These are phyloP conservation scores for Dacryopinax spathularia DNA, from an alignment of 768 basidiomycete species.

Conservation along the genomic window DNA sequence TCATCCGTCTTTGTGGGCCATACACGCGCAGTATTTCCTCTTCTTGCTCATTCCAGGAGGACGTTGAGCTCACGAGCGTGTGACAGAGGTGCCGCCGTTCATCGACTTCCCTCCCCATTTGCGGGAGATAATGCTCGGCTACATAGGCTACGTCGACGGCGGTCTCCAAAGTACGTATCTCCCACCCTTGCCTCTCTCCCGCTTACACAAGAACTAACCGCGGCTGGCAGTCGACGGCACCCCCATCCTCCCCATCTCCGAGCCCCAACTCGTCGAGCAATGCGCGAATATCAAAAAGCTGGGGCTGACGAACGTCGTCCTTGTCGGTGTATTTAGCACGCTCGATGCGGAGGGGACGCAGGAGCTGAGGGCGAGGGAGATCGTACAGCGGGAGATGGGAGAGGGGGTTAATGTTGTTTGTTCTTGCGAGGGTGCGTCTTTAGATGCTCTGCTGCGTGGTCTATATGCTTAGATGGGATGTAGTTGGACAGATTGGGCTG, in stretches of 20 bases:
- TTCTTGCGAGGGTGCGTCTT: slow-evolving; percentile 28
- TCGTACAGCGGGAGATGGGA: slow-evolving; percentile 30
- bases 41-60: not conserved
- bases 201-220: not conserved
- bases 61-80: not conserved
- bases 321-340: slow-evolving; percentile 32
- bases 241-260: slow-evolving; percentile 31
- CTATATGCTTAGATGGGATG: not conserved
- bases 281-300: slow-evolving; percentile 27
- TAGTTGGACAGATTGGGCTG: slow-evolving; percentile 44
- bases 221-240: slow-evolving; percentile 27
- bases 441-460: not conserved
- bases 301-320: slow-evolving; percentile 26
- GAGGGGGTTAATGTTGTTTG: slow-evolving; percentile 35
- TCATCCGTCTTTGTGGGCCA: slow-evolving; percentile 47
- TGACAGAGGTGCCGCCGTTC: slow-evolving; percentile 32
- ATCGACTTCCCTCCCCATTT: slow-evolving; percentile 35
- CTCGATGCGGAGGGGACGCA: slow-evolving; percentile 24
- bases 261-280: slow-evolving; percentile 34
- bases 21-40: slow-evolving; percentile 36
- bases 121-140: slow-evolving; percentile 20
- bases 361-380: slow-evolving; percentile 34
- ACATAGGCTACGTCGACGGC: slow-evolving; percentile 29
- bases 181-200: not conserved
- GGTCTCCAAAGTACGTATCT: slow-evolving; percentile 24